Evolutionary conservation across 371 early-diverging fungal species (phyloP).

Genomic region (Mucor circinelloides): DNA sequence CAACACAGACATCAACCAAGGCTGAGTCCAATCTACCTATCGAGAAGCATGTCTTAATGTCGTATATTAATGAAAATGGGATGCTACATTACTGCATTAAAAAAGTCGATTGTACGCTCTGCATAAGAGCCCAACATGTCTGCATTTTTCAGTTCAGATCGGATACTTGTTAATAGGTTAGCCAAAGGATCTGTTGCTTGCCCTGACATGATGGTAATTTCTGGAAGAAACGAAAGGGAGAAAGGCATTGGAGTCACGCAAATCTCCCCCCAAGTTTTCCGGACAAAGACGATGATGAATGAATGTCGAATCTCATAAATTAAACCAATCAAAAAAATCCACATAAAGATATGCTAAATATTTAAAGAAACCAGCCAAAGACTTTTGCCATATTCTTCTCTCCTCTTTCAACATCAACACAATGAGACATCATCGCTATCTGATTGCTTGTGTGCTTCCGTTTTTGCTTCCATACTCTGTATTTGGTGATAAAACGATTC

Average conservation of each 20-base stretch:
- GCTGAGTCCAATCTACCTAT: constrained; percentile 56
- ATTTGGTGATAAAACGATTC: constrained; percentile 47
- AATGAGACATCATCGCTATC: constrained; percentile 19
- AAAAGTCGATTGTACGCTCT: constrained; percentile 24
- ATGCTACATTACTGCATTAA: constrained; percentile 27
- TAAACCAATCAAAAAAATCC: constrained; percentile 5
- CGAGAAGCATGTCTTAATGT: neutral
- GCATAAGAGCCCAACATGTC: constrained; percentile 13
- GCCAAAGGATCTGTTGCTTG: neutral
- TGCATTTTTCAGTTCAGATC: neutral
- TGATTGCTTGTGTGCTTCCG: constrained; percentile 41
- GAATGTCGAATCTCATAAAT: neutral
- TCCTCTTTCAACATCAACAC: constrained; percentile 63
- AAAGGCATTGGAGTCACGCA: neutral
- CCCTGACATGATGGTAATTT: neutral
- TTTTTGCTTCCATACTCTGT: constrained; percentile 32
- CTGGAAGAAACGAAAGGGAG: neutral
- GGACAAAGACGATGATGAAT: neutral
- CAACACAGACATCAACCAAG: constrained; percentile 37
- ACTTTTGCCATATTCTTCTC: neutral
- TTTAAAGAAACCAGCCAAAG: neutral
- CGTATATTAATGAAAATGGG: neutral
- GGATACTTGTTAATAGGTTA: neutral
- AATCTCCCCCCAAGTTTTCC: neutral
- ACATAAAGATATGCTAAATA: neutral